A percentile compares a stretch with the other conserved stretches of the same genome.
phyloP scores from a whole-genome alignment of 768 basidiomycete genomes.

The Macrolepiota fuliginosa region DNA sequence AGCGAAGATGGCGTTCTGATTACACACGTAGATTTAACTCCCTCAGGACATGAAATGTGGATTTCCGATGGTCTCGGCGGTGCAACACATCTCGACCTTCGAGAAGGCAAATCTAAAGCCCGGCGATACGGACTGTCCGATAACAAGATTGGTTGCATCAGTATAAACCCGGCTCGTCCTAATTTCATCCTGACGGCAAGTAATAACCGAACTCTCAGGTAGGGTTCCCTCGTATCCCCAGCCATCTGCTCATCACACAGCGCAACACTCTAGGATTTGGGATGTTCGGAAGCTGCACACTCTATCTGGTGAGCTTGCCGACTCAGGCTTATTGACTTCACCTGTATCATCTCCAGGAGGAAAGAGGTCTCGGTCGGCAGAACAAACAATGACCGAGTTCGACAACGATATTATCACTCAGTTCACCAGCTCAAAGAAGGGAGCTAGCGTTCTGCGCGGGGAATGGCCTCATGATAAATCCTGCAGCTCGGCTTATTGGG shows the following conservation, averaged over 20 bases:
- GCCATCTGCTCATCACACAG: not conserved
- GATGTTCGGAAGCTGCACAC: constrained; percentile 64
- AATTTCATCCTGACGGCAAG: constrained; percentile 72
- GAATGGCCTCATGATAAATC: constrained; percentile 74
- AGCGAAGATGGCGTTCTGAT: constrained; percentile 57
- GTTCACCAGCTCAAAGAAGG: constrained; percentile 49
- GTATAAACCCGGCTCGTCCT: constrained; percentile 70
- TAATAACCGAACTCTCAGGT: constrained; percentile 73
- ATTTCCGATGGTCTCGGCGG: constrained; percentile 74
- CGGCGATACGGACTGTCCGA: constrained; percentile 66
- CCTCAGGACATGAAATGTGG: constrained; percentile 80
- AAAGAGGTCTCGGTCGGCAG: not conserved
- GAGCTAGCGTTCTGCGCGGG: constrained; percentile 54
- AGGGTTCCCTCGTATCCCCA: constrained; percentile 19
- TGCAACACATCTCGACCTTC: constrained; percentile 72
- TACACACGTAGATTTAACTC: constrained; percentile 66
- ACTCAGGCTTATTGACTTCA: constrained; percentile 23
- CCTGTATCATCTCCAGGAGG: constrained; percentile 24
- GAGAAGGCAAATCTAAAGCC: constrained; percentile 54
- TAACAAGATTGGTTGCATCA: constrained; percentile 76
- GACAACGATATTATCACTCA: constrained; percentile 43
- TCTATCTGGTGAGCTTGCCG: constrained; percentile 35
- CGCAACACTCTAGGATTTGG: constrained; percentile 58
- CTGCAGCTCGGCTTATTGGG: constrained; percentile 85
- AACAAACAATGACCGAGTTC: constrained; percentile 26